phyloP scores from a whole-genome alignment of 176 grass and related monocot genomes.

The Carex myosuroides region DNA sequence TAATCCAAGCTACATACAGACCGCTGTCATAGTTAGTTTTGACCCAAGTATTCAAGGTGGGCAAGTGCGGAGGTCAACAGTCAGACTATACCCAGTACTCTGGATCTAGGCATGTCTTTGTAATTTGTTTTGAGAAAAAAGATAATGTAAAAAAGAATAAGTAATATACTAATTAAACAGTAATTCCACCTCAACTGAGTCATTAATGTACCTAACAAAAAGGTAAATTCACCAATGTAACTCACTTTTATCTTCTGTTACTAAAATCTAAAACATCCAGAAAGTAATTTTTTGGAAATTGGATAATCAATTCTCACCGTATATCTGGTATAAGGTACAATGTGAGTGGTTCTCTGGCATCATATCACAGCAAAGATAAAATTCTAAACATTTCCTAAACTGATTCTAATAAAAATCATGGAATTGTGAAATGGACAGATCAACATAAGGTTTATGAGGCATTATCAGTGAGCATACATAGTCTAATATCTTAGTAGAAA shows the following conservation, averaged over 20 bases:
- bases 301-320: background rate
- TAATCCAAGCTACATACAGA: background rate
- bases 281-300: background rate
- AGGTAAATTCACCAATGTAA: background rate
- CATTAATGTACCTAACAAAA: background rate
- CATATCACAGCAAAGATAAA: background rate
- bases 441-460: background rate
- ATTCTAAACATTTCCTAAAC: background rate
- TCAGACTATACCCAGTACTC: background rate
- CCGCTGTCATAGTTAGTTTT: background rate
- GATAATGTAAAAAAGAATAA: background rate
- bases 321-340: background rate
- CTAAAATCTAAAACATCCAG: background rate
- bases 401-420: background rate
- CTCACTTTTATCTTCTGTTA: background rate
- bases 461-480: background rate
- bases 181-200: background rate
- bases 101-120: background rate
- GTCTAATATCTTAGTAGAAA: background rate
- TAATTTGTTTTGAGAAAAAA: background rate
- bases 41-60: background rate
- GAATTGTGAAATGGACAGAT: background rate
- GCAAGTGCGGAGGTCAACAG: background rate
- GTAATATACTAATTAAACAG: background rate
- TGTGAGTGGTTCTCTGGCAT: background rate